A percentile compares a stretch with the other conserved stretches of the same genome.
These are phyloP conservation scores for Epichloe hybrida DNA, from an alignment of 2,329 filamentous ascomycete genomes.

Conservation along the genomic window DNA sequence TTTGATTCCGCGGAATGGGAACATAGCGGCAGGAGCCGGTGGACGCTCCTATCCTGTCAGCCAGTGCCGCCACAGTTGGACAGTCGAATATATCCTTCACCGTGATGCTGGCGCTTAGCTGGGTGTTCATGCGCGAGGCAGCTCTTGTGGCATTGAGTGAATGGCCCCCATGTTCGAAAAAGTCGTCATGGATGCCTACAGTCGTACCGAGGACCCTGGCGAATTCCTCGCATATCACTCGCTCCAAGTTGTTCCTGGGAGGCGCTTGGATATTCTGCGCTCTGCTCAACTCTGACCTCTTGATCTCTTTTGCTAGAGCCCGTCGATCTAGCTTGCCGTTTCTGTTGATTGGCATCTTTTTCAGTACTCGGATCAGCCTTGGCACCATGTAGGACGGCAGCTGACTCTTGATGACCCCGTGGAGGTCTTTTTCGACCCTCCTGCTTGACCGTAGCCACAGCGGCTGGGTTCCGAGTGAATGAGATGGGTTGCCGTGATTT, in stretches of 20 bases:
- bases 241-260: neutral
- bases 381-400: neutral
- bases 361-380: neutral
- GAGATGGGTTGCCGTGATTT: slow-evolving; percentile 3
- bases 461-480: neutral
- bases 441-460: neutral
- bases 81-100: too few species aligned
- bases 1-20: neutral
- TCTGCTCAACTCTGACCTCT: too few species aligned
- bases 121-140: neutral
- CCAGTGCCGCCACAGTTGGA: too few species aligned
- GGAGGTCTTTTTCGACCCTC: neutral
- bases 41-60: too few species aligned
- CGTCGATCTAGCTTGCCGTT: neutral
- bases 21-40: neutral
- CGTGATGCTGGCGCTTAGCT: neutral
- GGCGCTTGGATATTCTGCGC: too few species aligned
- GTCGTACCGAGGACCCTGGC: neutral
- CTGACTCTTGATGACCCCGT: neutral
- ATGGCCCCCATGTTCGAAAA: neutral
- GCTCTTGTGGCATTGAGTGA: neutral
- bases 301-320: neutral
- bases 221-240: neutral
- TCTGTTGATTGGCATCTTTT: neutral
- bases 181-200: neutral